Percentiles rank a stretch among this genome's conserved stretches.
phyloP scores from a whole-genome alignment of 2,329 filamentous ascomycete species.

The Epichloe sp. region DNA sequence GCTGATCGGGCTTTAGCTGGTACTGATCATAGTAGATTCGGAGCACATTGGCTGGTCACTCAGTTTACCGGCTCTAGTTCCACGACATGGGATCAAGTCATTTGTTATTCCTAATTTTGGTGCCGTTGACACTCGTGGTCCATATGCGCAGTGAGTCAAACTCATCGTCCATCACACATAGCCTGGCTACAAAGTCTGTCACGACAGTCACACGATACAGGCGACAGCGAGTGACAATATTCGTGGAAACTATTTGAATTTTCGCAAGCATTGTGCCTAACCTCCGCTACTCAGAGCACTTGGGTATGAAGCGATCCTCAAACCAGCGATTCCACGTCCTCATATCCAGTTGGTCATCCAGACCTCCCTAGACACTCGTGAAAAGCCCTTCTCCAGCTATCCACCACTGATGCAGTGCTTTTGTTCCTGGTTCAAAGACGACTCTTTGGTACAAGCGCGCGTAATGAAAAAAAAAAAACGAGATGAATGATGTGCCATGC shows the following conservation, averaged over 20 bases:
- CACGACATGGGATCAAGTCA: too few species aligned
- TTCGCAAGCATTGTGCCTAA: constrained; percentile 43
- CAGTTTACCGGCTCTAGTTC: too few species aligned
- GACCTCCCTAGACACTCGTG: constrained; percentile 37
- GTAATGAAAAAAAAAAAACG: constrained; percentile 29
- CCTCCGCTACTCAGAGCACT: constrained; percentile 34
- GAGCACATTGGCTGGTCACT: too few species aligned
- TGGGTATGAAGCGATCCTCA: constrained; percentile 51
- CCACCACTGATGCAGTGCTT: constrained; percentile 40
- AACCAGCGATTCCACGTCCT: constrained; percentile 50
- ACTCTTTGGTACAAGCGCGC: constrained; percentile 32
- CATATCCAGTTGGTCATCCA: constrained; percentile 29
- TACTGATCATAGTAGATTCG: too few species aligned
- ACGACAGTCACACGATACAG: constrained; percentile 3
- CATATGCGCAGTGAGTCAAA: too few species aligned
- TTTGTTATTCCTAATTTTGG: too few species aligned
- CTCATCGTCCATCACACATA: too few species aligned
- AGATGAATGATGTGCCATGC: constrained; percentile 45
- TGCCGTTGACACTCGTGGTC: too few species aligned
- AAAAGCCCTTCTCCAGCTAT: constrained; percentile 45
- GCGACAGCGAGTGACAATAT: not conserved
- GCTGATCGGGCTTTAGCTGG: too few species aligned
- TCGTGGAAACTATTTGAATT: constrained; percentile 44
- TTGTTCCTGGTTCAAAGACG: constrained; percentile 28
- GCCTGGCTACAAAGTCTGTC: not conserved